Evolutionary conservation across 139 green algal species (phyloP), one percentile per base, ranked within the genome.

Genomic region (Mesotaenium endlicherianum): DNA sequence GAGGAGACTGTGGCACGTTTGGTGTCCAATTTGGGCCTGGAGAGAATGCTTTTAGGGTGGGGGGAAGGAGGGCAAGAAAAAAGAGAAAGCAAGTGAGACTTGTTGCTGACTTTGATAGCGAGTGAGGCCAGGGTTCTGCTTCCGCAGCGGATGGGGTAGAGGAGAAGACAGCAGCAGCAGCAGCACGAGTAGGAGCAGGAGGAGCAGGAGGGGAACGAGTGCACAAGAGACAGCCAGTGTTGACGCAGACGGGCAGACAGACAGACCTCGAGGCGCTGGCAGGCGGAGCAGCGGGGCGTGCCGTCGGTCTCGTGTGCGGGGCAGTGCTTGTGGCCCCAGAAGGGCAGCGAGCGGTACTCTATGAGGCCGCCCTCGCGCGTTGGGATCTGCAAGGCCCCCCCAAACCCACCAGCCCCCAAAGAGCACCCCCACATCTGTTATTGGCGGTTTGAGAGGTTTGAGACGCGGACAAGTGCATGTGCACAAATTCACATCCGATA

Each of bases 311-410:
- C 44, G 80, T 97, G 93, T 1, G 11, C 34, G 0, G 88, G 83
- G 80, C 94, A 97, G 72, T 84, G 91, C 44, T 84, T 74, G 26
- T 88, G 58, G 11, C 83, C 53, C 91, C 92, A 95, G 78, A 94
- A 95, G 36, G 91, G 84, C 70, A 91, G 59, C 41, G 90, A 84
- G 0, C 76, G 57, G 76, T 86, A 94, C 2, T 90, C 38, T 17
- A 94, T 89, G 42, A 81, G 60, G 11, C 81, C 86, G 4, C 89
- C 80, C 36, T 90, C 26, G 44, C 49, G 45, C 30, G 74, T 36
- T 74, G 74, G 74, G 6, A 81, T 67, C 74, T 81, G 43, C 31
- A 78, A 34, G 41, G 11, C 16, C 36, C 64, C 14, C 36, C 14
- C 16, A 75, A 64, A 34, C 26, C 26, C 53, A 64, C 26, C 20